phyloP scores from a whole-genome alignment of 169 alveolate species.

The Plasmodium cynomolgi region DNA sequence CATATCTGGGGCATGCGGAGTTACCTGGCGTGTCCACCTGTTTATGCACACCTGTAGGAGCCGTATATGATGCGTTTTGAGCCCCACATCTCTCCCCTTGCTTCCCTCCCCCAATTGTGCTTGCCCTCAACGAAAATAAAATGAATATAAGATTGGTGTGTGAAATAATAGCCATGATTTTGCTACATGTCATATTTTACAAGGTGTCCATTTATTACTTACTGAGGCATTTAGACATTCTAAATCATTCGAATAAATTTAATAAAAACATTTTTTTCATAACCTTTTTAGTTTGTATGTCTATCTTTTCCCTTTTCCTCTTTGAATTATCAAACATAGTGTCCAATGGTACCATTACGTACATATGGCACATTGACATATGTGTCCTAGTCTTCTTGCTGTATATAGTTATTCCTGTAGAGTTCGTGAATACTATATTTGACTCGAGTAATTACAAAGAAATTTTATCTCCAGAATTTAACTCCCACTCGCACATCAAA shows the following conservation, averaged over 20 bases:
- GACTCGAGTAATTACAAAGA: slow-evolving; percentile 61
- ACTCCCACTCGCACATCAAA: slow-evolving; percentile 59
- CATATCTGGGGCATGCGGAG: not conserved
- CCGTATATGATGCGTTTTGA: slow-evolving; percentile 4
- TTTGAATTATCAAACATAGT: slow-evolving; percentile 49
- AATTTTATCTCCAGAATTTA: slow-evolving; percentile 57
- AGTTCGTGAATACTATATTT: slow-evolving; percentile 45
- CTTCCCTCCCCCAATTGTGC: not conserved
- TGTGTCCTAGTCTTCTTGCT: slow-evolving; percentile 41
- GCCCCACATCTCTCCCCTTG: not conserved
- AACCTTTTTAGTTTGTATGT: slow-evolving; percentile 67
- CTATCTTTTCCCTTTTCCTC: slow-evolving; percentile 58
- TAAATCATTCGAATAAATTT: slow-evolving; percentile 63
- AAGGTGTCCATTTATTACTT: slow-evolving; percentile 57
- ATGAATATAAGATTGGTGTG: slow-evolving; percentile 35
- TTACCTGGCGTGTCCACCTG: not conserved
- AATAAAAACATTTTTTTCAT: slow-evolving; percentile 58
- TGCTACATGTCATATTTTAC: slow-evolving; percentile 53
- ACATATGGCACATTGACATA: slow-evolving; percentile 65
- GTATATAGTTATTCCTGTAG: slow-evolving; percentile 62
- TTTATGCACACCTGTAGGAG: not conserved
- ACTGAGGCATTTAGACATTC: slow-evolving; percentile 55
- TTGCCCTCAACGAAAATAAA: slow-evolving; percentile 10
- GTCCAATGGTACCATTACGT: slow-evolving; percentile 34
- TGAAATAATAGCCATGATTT: slow-evolving; percentile 41